phyloP scores from a whole-genome alignment of 139 green algal genomes.

The Volvox africanus region DNA sequence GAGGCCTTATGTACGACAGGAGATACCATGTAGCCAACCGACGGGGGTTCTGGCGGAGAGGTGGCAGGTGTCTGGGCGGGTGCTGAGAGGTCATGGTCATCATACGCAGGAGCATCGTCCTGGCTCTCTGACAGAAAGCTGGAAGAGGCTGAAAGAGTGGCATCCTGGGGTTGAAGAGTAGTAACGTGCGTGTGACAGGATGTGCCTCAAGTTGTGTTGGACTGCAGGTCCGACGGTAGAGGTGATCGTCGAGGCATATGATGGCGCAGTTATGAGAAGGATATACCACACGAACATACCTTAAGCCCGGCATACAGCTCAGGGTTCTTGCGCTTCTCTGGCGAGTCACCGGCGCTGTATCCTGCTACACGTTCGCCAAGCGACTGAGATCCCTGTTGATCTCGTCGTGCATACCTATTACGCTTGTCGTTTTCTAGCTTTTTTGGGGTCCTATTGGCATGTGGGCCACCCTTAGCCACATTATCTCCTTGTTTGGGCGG shows the following conservation, averaged over 20 bases:
- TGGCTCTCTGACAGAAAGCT: no score
- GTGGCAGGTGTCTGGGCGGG: not conserved
- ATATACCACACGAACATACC: not conserved
- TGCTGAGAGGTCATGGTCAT: no score
- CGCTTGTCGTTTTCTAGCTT: not conserved
- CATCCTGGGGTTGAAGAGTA: no score
- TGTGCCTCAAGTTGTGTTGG: no score
- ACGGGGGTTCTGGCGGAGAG: not conserved
- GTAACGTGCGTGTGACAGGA: no score
- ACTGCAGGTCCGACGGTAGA: no score
- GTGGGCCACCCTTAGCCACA: not conserved
- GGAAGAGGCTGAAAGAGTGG: no score
- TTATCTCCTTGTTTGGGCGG: not conserved
- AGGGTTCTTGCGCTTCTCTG: slow-evolving; percentile 51
- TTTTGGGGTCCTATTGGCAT: no score
- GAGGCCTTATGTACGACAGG: not conserved
- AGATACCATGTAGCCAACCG: not conserved
- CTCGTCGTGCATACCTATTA: not conserved
- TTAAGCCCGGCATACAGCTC: slow-evolving; percentile 41
- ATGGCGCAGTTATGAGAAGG: no score
- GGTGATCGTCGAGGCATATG: no score
- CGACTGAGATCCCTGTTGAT: not conserved
- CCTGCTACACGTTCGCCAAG: not conserved
- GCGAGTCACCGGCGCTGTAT: slow-evolving; percentile 17
- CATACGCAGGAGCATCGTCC: no score